Evolutionary conservation across 192 early-diverging fungal species (phyloP).

Genomic region (Backusella psychrophila): DNA sequence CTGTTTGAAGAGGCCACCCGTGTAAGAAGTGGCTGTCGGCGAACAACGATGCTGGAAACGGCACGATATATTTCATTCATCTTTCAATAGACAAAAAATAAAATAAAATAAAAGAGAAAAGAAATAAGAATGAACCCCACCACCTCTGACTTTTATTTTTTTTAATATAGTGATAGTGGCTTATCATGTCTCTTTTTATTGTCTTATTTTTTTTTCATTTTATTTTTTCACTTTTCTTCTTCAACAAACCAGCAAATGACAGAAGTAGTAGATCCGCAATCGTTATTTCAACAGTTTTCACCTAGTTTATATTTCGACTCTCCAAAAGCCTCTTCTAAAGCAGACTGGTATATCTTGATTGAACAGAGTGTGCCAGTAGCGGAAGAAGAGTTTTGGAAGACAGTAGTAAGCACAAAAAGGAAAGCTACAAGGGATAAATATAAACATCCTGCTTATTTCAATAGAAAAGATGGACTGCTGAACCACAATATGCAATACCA

Average conservation of each 20-base stretch:
- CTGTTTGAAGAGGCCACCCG: neutral
- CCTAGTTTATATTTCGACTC: constrained; percentile 15
- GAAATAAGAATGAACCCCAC: too few relatives aligned
- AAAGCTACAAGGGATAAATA: neutral
- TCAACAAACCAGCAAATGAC: neutral
- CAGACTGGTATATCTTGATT: constrained; percentile 36
- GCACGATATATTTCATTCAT: constrained; percentile 4
- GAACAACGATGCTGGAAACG: neutral
- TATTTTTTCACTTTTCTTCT: neutral
- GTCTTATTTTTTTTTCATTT: neutral
- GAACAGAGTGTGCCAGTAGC: constrained; percentile 39
- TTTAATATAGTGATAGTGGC: neutral
- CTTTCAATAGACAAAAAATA: neutral
- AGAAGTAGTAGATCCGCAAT: constrained; percentile 10
- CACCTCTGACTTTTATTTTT: constrained; percentile 1
- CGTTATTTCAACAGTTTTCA: constrained; percentile 23
- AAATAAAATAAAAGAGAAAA: neutral
- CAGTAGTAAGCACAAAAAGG: constrained; percentile 34
- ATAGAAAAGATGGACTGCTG: constrained; percentile 56
- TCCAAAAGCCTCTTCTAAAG: neutral
- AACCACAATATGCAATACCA: constrained; percentile 60
- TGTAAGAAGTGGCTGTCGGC: neutral
- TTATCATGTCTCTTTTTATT: neutral
- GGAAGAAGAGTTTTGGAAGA: constrained; percentile 45
- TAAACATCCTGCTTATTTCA: neutral